phyloP scores from a whole-genome alignment of 371 early-diverging fungal genomes.

The Thermomucor indicae-seudaticae region DNA sequence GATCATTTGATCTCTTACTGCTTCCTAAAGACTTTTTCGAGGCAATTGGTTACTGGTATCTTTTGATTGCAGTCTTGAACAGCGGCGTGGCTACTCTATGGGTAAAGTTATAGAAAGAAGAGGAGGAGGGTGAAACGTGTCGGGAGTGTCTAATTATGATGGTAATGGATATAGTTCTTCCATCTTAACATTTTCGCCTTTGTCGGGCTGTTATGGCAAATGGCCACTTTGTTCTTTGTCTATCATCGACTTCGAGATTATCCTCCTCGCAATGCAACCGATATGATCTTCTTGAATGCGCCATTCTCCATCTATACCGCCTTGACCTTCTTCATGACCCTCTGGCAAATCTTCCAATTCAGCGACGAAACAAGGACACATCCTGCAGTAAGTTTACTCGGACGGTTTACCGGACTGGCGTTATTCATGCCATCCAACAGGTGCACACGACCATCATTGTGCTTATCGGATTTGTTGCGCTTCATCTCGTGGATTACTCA shows the following conservation, averaged over 20 bases:
- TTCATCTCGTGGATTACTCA: slow-evolving; percentile 41
- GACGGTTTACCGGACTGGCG: background rate
- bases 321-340: slow-evolving; percentile 23
- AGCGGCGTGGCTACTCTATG: slow-evolving; percentile 27
- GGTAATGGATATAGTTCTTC: slow-evolving; percentile 15
- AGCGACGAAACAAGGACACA: slow-evolving; percentile 24
- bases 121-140: background rate
- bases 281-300: slow-evolving; percentile 35
- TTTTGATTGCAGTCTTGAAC: slow-evolving; percentile 31
- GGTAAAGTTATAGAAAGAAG: slow-evolving; percentile 15
- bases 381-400: slow-evolving; percentile 16
- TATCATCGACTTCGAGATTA: slow-evolving; percentile 42
- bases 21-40: slow-evolving; percentile 36
- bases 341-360: slow-evolving; percentile 38
- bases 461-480: slow-evolving; percentile 31
- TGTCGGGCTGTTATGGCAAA: slow-evolving; percentile 37
- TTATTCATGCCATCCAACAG: slow-evolving; percentile 12
- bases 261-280: slow-evolving; percentile 38
- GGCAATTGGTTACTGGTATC: slow-evolving; percentile 41
- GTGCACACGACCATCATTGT: slow-evolving; percentile 28
- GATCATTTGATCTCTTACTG: background rate
- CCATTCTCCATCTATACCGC: slow-evolving; percentile 46
- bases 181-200: slow-evolving; percentile 36
- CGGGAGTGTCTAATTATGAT: background rate
- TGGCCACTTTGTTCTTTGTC: slow-evolving; percentile 34